Evolutionary conservation across 1,284 basidiomycete genomes (phyloP).

Genomic region (Dichomitus squalens): DNA sequence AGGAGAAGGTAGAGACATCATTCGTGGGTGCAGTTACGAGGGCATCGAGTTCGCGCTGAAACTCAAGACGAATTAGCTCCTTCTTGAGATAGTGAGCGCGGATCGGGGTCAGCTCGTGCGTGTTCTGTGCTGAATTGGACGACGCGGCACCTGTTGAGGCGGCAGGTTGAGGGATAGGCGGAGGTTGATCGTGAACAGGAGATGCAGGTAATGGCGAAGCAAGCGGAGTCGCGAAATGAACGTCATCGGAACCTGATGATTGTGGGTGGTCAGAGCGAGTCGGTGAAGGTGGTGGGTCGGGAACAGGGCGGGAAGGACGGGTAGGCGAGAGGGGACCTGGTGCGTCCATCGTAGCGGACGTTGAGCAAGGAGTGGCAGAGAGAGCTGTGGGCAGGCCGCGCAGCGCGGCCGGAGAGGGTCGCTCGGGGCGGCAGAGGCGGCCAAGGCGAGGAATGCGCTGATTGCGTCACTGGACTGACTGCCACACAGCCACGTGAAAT

Average conservation of each 20-base stretch:
- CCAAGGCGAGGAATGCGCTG: too few species aligned
- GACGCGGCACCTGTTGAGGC: background rate
- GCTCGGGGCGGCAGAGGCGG: background rate
- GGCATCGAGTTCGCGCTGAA: conserved; percentile 73
- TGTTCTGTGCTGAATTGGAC: background rate
- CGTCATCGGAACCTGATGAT: conserved; percentile 24
- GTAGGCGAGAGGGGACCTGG: conserved; percentile 20
- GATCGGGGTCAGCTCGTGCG: conserved; percentile 33
- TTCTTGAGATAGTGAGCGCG: conserved; percentile 40
- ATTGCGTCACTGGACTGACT: conserved; percentile 10
- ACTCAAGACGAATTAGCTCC: conserved; percentile 71
- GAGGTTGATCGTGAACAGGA: conserved; percentile 10
- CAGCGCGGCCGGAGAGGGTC: background rate
- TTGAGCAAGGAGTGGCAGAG: conserved; percentile 13
- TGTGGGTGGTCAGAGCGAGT: conserved; percentile 14
- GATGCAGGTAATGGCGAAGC: conserved; percentile 24
- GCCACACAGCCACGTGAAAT: conserved; percentile 7
- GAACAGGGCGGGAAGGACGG: conserved; percentile 23
- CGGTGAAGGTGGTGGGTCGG: conserved; percentile 13
- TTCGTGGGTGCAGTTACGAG: conserved; percentile 60
- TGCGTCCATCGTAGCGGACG: conserved; percentile 22
- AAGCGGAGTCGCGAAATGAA: conserved; percentile 29
- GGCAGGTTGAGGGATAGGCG: background rate
- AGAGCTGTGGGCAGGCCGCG: conserved; percentile 1
- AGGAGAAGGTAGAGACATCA: conserved; percentile 77